Evolutionary conservation across 2,329 filamentous ascomycete species (phyloP).

Genomic region (Pseudogymnoascus pannorum): DNA sequence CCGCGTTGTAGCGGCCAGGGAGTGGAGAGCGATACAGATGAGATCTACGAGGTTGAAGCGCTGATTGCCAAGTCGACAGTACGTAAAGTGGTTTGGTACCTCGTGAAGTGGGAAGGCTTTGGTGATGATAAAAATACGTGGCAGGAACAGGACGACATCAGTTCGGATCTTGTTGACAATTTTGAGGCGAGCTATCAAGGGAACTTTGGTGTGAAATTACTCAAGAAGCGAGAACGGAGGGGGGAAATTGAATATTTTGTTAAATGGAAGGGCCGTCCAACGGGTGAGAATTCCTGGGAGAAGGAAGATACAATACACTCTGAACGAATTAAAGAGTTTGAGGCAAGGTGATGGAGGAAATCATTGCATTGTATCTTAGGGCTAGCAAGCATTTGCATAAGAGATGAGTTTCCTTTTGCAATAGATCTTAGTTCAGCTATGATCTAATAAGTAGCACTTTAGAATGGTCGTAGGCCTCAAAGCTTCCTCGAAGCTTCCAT

Average conservation of each 20-base stretch:
- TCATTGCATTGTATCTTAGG: slow-evolving; percentile 5
- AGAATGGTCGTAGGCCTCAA: too few relatives aligned
- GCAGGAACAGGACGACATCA: slow-evolving; percentile 16
- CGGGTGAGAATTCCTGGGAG: slow-evolving; percentile 16
- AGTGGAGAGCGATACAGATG: slow-evolving; percentile 5
- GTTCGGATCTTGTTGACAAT: slow-evolving; percentile 13
- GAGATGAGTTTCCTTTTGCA: not conserved
- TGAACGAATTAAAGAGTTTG: slow-evolving; percentile 14
- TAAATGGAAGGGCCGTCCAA: slow-evolving; percentile 15
- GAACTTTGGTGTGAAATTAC: too few relatives aligned
- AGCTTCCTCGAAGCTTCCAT: too few relatives aligned
- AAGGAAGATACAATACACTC: slow-evolving; percentile 15
- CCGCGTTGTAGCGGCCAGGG: not conserved
- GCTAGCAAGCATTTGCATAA: not conserved
- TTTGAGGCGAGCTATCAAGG: slow-evolving; percentile 18
- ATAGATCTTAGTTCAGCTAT: not conserved
- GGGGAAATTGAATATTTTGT: slow-evolving; percentile 14
- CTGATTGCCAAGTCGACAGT: slow-evolving; percentile 20
- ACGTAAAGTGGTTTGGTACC: slow-evolving; percentile 17
- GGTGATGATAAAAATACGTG: slow-evolving; percentile 17
- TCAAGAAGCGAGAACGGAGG: slow-evolving; percentile 14
- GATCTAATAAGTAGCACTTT: too few relatives aligned
- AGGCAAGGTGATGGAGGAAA: slow-evolving; percentile 2
- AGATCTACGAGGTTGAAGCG: slow-evolving; percentile 17
- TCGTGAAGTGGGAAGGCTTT: slow-evolving; percentile 22